Conservation (phyloP, 805 yeast genomes). For the Sungouiozyma ichnusensis region DNA sequence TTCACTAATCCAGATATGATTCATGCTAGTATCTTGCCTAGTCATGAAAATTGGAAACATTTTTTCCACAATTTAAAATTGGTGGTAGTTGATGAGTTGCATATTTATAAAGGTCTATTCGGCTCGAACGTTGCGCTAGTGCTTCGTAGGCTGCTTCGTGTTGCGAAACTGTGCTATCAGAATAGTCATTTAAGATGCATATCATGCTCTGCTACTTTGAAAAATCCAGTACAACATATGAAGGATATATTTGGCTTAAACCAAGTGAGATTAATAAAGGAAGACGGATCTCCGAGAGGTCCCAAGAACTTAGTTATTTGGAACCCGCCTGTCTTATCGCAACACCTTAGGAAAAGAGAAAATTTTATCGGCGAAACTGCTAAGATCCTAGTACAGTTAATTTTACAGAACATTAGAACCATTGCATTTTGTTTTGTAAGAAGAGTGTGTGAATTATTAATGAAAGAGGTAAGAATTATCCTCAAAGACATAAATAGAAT, state of each 20-base stretch:
- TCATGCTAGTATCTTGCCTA: slow-evolving; percentile 76
- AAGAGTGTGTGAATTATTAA: slow-evolving; percentile 72
- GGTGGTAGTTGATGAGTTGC: slow-evolving; percentile 79
- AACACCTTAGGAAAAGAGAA: slow-evolving; percentile 45
- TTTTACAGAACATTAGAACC: slow-evolving; percentile 56
- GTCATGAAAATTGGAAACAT: slow-evolving; percentile 60
- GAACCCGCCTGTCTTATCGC: slow-evolving; percentile 72
- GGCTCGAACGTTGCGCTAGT: slow-evolving; percentile 88
- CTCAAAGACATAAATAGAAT: slow-evolving; percentile 36
- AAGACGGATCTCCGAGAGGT: slow-evolving; percentile 89
- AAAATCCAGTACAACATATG: slow-evolving; percentile 66
- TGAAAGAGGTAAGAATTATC: slow-evolving; percentile 67
- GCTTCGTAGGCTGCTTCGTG: slow-evolving; percentile 65
- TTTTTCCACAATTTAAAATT: slow-evolving; percentile 55
- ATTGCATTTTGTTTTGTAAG: slow-evolving; percentile 88
- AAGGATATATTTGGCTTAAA: slow-evolving; percentile 61
- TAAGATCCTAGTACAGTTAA: slow-evolving; percentile 53
- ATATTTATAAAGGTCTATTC: slow-evolving; percentile 79
- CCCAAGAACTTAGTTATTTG: slow-evolving; percentile 66
- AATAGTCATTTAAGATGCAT: slow-evolving; percentile 53
- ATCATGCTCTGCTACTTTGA: slow-evolving; percentile 90
- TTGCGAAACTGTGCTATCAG: slow-evolving; percentile 28
- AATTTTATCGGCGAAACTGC: slow-evolving; percentile 72
- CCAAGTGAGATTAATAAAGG: slow-evolving; percentile 43
- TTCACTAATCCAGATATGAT: slow-evolving; percentile 94